Evolutionary conservation across 1,284 basidiomycete genomes (phyloP).

Genomic region (Boletellus deceptivus): DNA sequence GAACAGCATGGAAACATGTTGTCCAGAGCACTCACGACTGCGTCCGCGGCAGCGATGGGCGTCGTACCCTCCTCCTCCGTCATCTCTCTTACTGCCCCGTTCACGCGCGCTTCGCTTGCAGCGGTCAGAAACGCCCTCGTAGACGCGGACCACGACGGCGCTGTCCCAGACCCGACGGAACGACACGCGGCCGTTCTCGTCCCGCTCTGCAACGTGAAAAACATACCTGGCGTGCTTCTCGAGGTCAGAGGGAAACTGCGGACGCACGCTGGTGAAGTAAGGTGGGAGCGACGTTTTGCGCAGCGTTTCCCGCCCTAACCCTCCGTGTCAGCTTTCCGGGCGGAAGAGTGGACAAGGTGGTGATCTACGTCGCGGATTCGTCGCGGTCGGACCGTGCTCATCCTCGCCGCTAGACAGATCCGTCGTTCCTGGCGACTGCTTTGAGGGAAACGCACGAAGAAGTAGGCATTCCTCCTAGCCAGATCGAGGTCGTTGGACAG

Average conservation of each 20-base stretch:
- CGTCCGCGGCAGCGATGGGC: conserved; percentile 3
- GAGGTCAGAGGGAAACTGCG: conserved; percentile 66
- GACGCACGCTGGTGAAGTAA: conserved; percentile 77
- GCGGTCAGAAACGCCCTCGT: conserved; percentile 42
- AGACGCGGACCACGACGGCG: conserved; percentile 4
- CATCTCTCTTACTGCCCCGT: conserved; percentile 39
- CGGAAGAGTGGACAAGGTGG: conserved; percentile 64
- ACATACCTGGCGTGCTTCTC: conserved; percentile 63
- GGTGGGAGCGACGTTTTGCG: conserved; percentile 43
- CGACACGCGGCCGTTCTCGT: conserved; percentile 67
- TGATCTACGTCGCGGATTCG: conserved; percentile 15
- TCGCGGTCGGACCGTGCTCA: conserved; percentile 3
- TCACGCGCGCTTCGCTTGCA: conserved; percentile 40
- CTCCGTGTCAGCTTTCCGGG: conserved; percentile 64
- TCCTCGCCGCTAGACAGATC: conserved; percentile 46
- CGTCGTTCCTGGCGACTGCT: conserved; percentile 54
- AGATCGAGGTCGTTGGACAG: conserved; percentile 64
- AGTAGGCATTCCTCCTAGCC: conserved; percentile 54
- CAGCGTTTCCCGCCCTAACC: background rate
- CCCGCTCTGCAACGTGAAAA: conserved; percentile 70
- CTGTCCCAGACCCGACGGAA: conserved; percentile 21
- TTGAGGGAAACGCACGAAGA: conserved; percentile 75
- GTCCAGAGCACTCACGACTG: conserved; percentile 22
- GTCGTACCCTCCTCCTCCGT: conserved; percentile 11
- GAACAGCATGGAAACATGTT: conserved; percentile 29